Percentiles rank a stretch among this genome's conserved stretches.
These are phyloP conservation scores for Dionaea muscipula DNA, from an alignment of 179 eudicot species.

Conservation along the genomic window DNA sequence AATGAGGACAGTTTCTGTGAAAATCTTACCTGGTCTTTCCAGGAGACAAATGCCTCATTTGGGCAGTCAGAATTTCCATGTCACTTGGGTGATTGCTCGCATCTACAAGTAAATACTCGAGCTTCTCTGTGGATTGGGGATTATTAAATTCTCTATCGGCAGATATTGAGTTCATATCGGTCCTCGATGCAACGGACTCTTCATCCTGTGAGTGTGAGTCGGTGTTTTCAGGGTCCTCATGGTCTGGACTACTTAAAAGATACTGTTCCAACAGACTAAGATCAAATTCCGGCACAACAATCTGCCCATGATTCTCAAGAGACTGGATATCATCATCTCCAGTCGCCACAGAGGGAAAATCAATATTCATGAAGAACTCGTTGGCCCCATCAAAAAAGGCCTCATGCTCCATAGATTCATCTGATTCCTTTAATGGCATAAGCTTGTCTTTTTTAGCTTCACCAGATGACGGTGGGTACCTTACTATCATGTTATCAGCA, in stretches of 20 bases:
- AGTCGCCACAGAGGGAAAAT: conserved; percentile 25
- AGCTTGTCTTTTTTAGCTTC: conserved; percentile 15
- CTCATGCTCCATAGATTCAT: conserved; percentile 24
- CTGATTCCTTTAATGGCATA: conserved; percentile 19
- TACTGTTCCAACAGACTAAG: conserved; percentile 39
- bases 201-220: conserved; percentile 12
- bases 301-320: conserved; percentile 23
- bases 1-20: too few species aligned
- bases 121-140: background rate
- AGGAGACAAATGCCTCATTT: conserved; percentile 25
- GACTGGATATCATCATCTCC: conserved; percentile 24
- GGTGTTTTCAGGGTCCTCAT: conserved; percentile 17
- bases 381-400: conserved; percentile 37
- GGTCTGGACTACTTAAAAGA: conserved; percentile 37
- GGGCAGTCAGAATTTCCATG: conserved; percentile 25
- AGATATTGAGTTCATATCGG: conserved; percentile 16
- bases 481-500: conserved; percentile 45
- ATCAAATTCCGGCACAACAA: conserved; percentile 28
- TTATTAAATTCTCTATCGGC: conserved; percentile 12
- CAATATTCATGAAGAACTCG: conserved; percentile 41
- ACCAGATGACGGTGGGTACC: conserved; percentile 39
- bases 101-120: conserved; percentile 4
- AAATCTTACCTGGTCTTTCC: conserved; percentile 5
- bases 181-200: conserved; percentile 13
- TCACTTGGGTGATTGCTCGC: conserved; percentile 6